Evolutionary conservation across 208 protist genomes (phyloP).

Genomic region (Plasmodiophora brassicae): DNA sequence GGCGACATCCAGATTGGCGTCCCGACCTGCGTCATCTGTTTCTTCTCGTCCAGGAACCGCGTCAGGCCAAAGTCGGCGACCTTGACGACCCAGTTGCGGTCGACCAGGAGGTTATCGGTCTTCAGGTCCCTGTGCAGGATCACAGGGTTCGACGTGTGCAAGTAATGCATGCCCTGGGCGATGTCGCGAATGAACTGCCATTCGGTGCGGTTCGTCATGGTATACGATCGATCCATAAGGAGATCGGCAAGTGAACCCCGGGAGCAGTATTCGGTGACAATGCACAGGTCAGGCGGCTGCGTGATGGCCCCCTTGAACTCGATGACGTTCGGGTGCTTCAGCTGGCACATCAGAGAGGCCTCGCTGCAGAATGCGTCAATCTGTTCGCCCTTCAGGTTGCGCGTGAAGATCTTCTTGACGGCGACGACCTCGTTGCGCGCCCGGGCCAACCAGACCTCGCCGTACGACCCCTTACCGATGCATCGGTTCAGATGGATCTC

Average conservation of each 20-base stretch:
- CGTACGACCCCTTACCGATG: conserved; percentile 36
- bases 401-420: conserved; percentile 39
- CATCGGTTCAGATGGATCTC: neutral
- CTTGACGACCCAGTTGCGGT: neutral
- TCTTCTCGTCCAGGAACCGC: conserved; percentile 43
- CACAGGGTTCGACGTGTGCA: conserved; percentile 55
- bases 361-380: conserved; percentile 39
- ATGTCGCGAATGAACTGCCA: conserved; percentile 53
- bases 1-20: conserved; percentile 62
- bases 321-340: conserved; percentile 63
- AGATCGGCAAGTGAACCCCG: conserved; percentile 51
- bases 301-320: conserved; percentile 67
- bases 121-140: conserved; percentile 67
- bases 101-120: neutral
- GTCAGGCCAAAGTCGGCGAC: conserved; percentile 53
- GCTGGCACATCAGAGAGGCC: conserved; percentile 29
- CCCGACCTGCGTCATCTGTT: conserved; percentile 52
- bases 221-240: conserved; percentile 39
- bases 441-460: conserved; percentile 31
- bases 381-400: conserved; percentile 30
- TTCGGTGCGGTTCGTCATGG: conserved; percentile 49
- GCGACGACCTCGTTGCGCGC: neutral
- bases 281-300: conserved; percentile 55
- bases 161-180: conserved; percentile 58
- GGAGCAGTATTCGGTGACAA: conserved; percentile 61